These are phyloP conservation scores for Coniferiporia weirii DNA, from an alignment of 1,284 basidiomycete species.

Conservation along the genomic window DNA sequence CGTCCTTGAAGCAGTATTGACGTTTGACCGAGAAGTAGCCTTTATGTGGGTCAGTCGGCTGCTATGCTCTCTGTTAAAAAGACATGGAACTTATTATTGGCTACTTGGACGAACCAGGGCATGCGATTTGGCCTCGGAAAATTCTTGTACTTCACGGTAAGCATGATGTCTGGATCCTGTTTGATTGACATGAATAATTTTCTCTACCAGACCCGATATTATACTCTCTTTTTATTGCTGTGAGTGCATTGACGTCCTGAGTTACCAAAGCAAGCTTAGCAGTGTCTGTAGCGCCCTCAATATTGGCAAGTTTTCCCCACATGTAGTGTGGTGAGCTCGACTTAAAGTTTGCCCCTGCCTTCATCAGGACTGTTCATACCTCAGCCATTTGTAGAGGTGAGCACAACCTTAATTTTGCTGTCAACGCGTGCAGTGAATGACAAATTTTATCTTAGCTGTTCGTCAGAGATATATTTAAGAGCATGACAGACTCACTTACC, in stretches of 20 bases:
- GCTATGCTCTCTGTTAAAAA: neutral
- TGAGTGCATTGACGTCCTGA: neutral
- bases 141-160: neutral
- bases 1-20: neutral
- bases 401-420: neutral
- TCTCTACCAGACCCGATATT: neutral
- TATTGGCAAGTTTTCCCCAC: neutral
- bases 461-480: neutral
- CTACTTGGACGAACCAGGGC: neutral
- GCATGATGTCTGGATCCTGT: neutral
- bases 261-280: neutral
- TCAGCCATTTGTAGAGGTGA: neutral
- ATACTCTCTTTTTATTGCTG: neutral
- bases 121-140: neutral
- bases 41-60: neutral
- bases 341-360: neutral
- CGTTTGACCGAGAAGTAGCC: neutral
- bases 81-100: neutral
- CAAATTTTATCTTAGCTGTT: neutral
- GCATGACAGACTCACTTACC: neutral
- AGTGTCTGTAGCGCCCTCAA: neutral
- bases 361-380: neutral
- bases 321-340: neutral
- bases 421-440: neutral
- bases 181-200: neutral